Evolutionary conservation across 2,329 filamentous ascomycete genomes (phyloP), one percentile per base, ranked within the genome.

Genomic region (Chrysosphaeria jannelii): DNA sequence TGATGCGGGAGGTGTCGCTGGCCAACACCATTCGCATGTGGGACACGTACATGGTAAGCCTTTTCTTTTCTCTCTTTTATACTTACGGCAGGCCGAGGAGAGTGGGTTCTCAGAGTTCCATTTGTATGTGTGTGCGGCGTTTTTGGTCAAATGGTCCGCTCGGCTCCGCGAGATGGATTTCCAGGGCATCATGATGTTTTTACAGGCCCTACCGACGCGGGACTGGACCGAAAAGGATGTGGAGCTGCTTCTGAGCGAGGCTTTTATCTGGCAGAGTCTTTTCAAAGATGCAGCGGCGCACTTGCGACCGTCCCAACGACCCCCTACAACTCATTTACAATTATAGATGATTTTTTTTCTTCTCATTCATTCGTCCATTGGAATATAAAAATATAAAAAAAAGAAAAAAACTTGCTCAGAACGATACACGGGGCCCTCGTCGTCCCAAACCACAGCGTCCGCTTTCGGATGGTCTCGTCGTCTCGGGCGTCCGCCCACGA

Each of bases 31-130:
- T 97, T 31, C 59, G 85, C 34, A 97, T 97, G 85, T 97, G 85
- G 85, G 85, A 97, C 44, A 97, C 85, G 13, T 97, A 97, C 47
- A 60, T 97, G 49, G 81, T 91, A 51, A 40, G 25, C 13, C 12
- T 11, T 21, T 11, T 21, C 13, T 13, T 21, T 21, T 11, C 4
- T 10, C 14, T 11, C 5, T 18, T 6, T 19, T 14, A 10, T 13
- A 9, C 14, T 21, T 21, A 10, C 22, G 23, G 16, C 19, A 93
- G 81, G 78, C 85, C 23, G 88, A 97, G 53, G 85, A 93, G 38
- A 78, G 91, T 47, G 88, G 85, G 23, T 97, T 97, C 46, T 91
- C 81, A 4, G 76, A 88, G 38, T 97, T 97, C 42, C 85, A 97
- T 41, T 61, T 97, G 28, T 97, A 97, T 41, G 85, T 97, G 19